Conservation (phyloP, 139 green algal genomes). For the Chlamydomonas incerta region DNA sequence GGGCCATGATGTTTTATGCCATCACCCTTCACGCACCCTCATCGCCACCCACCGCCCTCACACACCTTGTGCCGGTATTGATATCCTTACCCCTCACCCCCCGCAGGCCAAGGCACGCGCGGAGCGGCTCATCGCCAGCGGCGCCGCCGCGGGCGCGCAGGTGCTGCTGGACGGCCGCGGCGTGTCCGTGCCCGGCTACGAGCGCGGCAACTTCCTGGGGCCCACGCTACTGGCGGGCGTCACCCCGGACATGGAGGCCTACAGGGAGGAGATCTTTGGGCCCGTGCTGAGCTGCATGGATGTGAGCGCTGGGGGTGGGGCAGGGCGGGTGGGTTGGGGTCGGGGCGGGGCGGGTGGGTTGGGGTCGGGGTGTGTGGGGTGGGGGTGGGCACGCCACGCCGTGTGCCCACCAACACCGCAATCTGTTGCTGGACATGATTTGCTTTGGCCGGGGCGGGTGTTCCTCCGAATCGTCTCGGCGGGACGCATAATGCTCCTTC, state of each 20-base stretch:
- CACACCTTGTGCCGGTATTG: too few relatives aligned
- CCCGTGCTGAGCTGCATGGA: conserved; percentile 92
- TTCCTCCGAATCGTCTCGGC: too few relatives aligned
- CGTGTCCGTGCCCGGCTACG: conserved; percentile 76
- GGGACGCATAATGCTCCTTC: too few relatives aligned
- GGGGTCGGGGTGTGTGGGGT: too few relatives aligned
- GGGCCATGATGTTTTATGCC: too few relatives aligned
- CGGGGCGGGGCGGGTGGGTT: neutral
- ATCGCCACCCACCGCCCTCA: too few relatives aligned
- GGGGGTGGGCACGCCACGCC: too few relatives aligned
- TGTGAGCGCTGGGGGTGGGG: conserved; percentile 46
- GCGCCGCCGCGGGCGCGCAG: conserved; percentile 73
- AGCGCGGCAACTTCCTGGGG: conserved; percentile 93
- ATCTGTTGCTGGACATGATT: too few relatives aligned
- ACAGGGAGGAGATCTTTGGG: conserved; percentile 96
- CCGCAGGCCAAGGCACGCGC: conserved; percentile 58
- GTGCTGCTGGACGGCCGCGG: conserved; percentile 84
- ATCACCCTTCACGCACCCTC: too few relatives aligned
- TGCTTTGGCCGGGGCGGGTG: too few relatives aligned
- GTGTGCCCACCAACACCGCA: too few relatives aligned
- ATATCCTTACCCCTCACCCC: too few relatives aligned
- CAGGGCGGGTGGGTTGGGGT: neutral
- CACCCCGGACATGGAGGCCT: conserved; percentile 87
- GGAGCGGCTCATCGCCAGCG: conserved; percentile 78
- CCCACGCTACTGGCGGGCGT: conserved; percentile 91